Evolutionary conservation across 148 eudicot species (phyloP).

Genomic region (Arbutus unedo): DNA sequence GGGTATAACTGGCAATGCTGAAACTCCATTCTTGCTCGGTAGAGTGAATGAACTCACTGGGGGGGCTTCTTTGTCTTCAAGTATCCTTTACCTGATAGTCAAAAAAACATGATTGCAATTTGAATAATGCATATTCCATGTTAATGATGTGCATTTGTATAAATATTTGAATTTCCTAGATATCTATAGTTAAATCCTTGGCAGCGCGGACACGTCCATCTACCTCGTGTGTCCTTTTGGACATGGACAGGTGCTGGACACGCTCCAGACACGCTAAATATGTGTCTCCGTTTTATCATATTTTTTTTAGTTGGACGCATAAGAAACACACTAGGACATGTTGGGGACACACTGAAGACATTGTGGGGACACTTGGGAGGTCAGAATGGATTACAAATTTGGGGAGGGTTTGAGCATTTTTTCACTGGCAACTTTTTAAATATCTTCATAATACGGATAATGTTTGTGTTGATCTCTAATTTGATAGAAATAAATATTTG

Average conservation of each 20-base stretch:
- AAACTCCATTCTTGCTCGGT: constrained; percentile 77
- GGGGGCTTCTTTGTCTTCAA: constrained; percentile 92
- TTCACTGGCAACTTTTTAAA: not conserved
- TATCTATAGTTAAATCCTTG: not conserved
- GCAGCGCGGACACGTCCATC: not conserved
- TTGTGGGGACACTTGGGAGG: not conserved
- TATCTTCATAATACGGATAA: not conserved
- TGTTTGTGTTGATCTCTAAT: not conserved
- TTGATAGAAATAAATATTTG: not conserved
- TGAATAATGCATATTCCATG: too few species aligned
- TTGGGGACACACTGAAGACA: not conserved
- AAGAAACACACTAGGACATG: not conserved
- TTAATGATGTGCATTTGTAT: not conserved
- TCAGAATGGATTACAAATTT: not conserved
- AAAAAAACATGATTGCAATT: not conserved
- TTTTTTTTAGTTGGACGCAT: not conserved
- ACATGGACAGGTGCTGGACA: too few species aligned
- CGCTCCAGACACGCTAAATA: not conserved
- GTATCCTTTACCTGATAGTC: constrained; percentile 58
- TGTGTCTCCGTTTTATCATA: not conserved
- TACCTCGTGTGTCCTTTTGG: not conserved
- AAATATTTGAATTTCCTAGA: not conserved
- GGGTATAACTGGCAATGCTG: too few species aligned
- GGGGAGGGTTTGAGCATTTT: not conserved
- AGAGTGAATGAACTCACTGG: constrained; percentile 92